Evolutionary conservation across 495 filamentous ascomycete genomes (phyloP).

Genomic region (Massariosphaeria phaeospora): DNA sequence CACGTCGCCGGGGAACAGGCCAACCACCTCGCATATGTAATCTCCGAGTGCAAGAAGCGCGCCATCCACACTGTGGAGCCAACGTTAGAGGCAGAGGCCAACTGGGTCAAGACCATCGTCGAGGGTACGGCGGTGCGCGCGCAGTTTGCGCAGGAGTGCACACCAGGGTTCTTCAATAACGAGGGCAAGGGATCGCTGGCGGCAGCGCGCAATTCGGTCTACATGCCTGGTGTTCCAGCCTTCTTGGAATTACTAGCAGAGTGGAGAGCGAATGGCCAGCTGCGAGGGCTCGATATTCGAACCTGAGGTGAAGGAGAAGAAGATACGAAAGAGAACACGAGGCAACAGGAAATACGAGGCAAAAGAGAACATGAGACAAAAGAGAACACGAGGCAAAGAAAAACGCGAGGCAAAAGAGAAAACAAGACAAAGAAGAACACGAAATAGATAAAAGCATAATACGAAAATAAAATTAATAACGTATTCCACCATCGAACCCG

Average conservation of each 20-base stretch:
- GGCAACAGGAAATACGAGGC: no score
- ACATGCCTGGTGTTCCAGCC: slow-evolving; percentile 8
- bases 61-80: slow-evolving; percentile 13
- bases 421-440: no score
- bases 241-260: slow-evolving; percentile 18
- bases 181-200: slow-evolving; percentile 11
- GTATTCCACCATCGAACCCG: no score
- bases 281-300: slow-evolving; percentile 19
- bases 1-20: slow-evolving; percentile 11
- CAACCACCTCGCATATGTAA: slow-evolving; percentile 20
- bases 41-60: slow-evolving; percentile 5
- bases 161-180: slow-evolving; percentile 26
- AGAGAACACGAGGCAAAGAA: no score
- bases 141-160: slow-evolving; percentile 23
- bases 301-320: no score
- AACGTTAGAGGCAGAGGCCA: slow-evolving; percentile 15
- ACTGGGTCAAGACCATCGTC: slow-evolving; percentile 13
- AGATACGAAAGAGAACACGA: no score
- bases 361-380: no score
- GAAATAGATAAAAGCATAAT: no score
- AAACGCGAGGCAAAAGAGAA: no score
- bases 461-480: no score
- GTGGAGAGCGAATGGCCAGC: slow-evolving; percentile 11
- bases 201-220: slow-evolving; percentile 5
- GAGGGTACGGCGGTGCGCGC: neutral